Conservation (phyloP, 371 early-diverging fungal species). For the Zancudomyces culisetae region DNA sequence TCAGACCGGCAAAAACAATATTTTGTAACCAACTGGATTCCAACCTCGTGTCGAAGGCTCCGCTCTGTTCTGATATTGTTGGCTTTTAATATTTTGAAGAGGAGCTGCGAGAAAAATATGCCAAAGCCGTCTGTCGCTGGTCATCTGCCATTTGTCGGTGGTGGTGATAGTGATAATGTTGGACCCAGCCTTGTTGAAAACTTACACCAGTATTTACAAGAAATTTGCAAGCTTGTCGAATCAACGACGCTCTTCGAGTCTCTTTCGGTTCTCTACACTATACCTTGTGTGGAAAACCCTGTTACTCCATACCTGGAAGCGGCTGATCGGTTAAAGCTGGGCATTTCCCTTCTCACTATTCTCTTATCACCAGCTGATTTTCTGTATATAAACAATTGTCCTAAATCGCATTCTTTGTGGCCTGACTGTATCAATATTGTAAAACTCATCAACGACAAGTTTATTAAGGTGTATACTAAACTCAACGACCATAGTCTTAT, state of each 20-base stretch:
- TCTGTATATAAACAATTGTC: neutral
- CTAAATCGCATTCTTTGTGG: neutral
- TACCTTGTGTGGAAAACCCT: neutral
- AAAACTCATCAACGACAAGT: neutral
- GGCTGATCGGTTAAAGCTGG: neutral
- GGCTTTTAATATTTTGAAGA: neutral
- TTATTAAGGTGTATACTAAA: neutral
- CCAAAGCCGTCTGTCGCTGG: too few relatives aligned
- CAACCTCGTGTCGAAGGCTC: neutral
- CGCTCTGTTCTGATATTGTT: neutral
- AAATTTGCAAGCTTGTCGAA: neutral
- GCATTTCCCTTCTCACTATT: neutral
- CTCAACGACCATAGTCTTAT: neutral
- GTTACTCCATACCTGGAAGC: neutral
- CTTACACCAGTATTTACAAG: neutral
- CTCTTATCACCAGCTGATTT: neutral
- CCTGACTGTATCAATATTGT: neutral
- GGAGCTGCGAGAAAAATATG: too few relatives aligned
- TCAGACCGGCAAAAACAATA: neutral
- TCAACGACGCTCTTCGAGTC: neutral
- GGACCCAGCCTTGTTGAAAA: neutral
- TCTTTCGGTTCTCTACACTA: neutral
- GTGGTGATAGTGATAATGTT: neutral
- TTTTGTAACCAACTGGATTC: neutral
- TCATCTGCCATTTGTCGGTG: too few relatives aligned